Conservation (phyloP, 345 rosid genomes). For the Eucalyptus rudis region DNA sequence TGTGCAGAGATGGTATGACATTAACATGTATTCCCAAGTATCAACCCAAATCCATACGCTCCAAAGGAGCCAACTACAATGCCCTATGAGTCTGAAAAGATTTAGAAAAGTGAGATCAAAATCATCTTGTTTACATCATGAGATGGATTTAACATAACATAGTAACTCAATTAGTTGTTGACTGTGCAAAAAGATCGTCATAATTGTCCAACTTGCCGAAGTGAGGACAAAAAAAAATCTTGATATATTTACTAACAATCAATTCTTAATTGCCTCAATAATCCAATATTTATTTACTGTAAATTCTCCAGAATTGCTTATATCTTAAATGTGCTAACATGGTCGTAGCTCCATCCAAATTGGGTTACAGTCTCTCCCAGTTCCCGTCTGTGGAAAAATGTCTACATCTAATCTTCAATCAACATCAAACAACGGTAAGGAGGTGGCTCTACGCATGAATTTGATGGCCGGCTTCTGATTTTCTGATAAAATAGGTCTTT, state of each 20-base stretch:
- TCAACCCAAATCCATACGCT: accelerated
- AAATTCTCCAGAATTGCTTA: not conserved
- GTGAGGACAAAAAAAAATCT: not conserved
- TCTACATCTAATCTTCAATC: not conserved
- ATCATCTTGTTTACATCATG: not conserved
- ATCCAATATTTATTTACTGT: not conserved
- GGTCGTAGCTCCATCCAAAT: not conserved
- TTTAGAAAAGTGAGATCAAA: accelerated
- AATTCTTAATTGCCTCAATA: accelerated
- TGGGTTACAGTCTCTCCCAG: accelerated
- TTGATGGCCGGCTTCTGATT: no score
- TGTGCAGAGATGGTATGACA: not conserved
- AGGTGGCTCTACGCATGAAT: no score
- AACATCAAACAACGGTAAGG: accelerated
- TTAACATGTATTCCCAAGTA: not conserved
- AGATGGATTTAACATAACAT: no score
- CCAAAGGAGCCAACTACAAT: accelerated
- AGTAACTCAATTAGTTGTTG: no score
- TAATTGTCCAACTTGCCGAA: no score
- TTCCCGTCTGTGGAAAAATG: not conserved
- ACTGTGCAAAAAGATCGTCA: accelerated
- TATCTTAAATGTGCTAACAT: not conserved
- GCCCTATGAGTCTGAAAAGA: no score
- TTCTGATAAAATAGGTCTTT: no score
- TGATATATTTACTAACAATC: no score